These are phyloP conservation scores for Corynespora cassiicola DNA, from an alignment of 2,329 filamentous ascomycete species.

Conservation along the genomic window DNA sequence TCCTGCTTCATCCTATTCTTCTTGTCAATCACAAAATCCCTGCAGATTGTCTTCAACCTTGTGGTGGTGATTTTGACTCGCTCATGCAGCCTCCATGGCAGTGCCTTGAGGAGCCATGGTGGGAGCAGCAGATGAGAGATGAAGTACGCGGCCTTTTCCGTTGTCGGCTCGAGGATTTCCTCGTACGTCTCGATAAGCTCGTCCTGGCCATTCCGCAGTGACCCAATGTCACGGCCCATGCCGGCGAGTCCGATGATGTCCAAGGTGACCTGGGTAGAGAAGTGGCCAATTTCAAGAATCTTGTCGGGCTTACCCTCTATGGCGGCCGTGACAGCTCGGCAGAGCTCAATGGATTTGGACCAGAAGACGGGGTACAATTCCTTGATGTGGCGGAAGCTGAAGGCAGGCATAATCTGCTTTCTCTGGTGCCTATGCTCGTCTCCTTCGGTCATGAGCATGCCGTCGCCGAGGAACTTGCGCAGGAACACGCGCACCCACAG, in stretches of 20 bases:
- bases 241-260: conserved; percentile 56
- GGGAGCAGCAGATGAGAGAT: conserved; percentile 47
- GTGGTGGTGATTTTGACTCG: conserved; percentile 45
- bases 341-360: conserved; percentile 74
- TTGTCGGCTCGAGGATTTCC: conserved; percentile 53
- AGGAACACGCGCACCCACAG: conserved; percentile 52
- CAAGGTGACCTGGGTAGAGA: conserved; percentile 52
- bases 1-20: conserved; percentile 44
- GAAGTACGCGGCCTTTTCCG: conserved; percentile 56
- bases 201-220: conserved; percentile 49
- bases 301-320: conserved; percentile 50
- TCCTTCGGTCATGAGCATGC: conserved; percentile 59
- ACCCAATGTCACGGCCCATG: conserved; percentile 52
- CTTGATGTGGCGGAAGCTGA: conserved; percentile 85
- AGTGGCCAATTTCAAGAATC: conserved; percentile 51
- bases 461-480: conserved; percentile 57
- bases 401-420: conserved; percentile 80
- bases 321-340: conserved; percentile 64
- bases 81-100: conserved; percentile 58
- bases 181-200: conserved; percentile 51
- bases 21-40: conserved; percentile 57
- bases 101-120: conserved; percentile 42
- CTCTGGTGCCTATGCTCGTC: conserved; percentile 62
- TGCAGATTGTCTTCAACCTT: conserved; percentile 50
- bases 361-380: conserved; percentile 86